Base-by-base conservation (phyloP, 2,329 filamentous ascomycete species). In the Microdochium trichocladiopsis region DNA sequence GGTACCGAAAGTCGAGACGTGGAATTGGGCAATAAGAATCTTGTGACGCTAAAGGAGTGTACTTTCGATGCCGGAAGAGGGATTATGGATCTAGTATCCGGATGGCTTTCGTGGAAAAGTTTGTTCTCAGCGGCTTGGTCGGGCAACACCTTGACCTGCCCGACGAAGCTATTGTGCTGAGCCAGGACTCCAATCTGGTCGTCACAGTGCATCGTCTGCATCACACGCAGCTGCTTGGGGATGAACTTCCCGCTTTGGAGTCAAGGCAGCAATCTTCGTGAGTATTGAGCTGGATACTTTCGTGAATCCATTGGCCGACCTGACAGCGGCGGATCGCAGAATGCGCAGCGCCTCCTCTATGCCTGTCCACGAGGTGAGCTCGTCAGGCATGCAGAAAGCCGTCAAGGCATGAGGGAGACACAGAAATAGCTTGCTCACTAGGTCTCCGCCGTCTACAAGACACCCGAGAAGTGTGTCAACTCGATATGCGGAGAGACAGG, bases 331-430 rank as follows among this genome's bases (percentile, higher is more conserved):
- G 0, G 76, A 79, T 0, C 53, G 45, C 1, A 85, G 60, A 1
- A 80, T 77, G 0, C 59, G 56, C 0, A 84, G 57, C 0, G 79
- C 77, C 47, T 77, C 62, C 55, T 85, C 80, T 0, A 77, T 81
- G 0, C 82, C 82, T 0, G 78, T 84, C 4, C 64, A 61, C 0
- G 58, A 48, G 0, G 74, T 79, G 0, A 83, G 65, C 0, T 63
- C 64, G 56, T 84, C 80, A 0, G 75, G 73, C 0, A 81, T 62
- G 24, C 70, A 78, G 49, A 72, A 71, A 0, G 79, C 78, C 0
- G 81, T 84, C 0, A 82, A 52, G 0, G 75, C 79, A 55, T 85
- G 80, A 0, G 85, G 61, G 25, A 77, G 76, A 9, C 67, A 67
- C 0, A 81, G 64, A 18, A 74, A 70, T 0, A 87, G 64, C 50